Base-by-base conservation (phyloP, 208 protist species). In the Dictyostelium gargantuum region DNA sequence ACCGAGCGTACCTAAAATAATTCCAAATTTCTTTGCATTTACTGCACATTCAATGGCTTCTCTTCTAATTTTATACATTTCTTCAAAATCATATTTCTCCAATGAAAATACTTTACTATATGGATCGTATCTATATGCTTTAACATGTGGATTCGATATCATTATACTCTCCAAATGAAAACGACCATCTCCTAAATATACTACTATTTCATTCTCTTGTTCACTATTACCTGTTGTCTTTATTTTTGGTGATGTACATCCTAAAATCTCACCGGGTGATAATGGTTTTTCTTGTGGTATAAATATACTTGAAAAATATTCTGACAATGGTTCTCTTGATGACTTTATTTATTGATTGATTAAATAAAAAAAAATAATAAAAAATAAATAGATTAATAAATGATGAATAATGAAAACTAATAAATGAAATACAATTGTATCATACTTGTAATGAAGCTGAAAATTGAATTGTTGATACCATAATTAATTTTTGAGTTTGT, bases 161-260 rank as follows among this genome's bases (percentile, higher is more conserved):
- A 99, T 99, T 73, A 99, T 98, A 1, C 98, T 98, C 96, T 99
- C 99, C 10, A 99, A 95, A 94, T 99, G 99, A 93, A 99, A 99
- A 76, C 99, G 95, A 26, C 99, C 99, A 93, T 99, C 99, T 42
- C 98, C 99, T 3, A 99, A 93, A 95, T 99, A 99, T 23, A 89
- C 72, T 11, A 89, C 21, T 35, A 89, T 56, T 46, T 73, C 56
- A 26, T 29, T 70, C 1, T 48, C 11, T 13, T 58, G 46, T 61
- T 63, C 50, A 4, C 2, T 17, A 15, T 0, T 10, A 29, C 1
- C 35, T 8, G 11, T 3, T 40, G 35, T 38, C 32, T 42, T 66
- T 2, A 99, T 92, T 93, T 97, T 96, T 38, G 99, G 99, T 56
- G 98, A 98, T 46, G 99, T 99, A 95, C 99, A 99, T 54, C 99